These are phyloP conservation scores for Macrolepiota fuliginosa DNA, from an alignment of 768 basidiomycete genomes.

Conservation along the genomic window DNA sequence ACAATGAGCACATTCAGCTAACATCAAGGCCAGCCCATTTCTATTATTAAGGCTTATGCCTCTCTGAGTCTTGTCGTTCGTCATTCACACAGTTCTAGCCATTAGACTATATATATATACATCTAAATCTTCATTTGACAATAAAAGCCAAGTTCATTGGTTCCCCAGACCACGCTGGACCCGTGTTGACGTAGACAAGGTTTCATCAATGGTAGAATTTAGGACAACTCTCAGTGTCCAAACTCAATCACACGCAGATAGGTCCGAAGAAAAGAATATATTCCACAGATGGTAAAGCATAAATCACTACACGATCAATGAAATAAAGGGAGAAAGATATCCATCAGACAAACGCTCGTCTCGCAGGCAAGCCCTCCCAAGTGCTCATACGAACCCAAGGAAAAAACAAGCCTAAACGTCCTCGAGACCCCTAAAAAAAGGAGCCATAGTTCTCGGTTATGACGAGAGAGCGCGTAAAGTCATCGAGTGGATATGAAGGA, in stretches of 20 bases:
- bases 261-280: neutral
- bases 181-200: too few relatives aligned
- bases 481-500: conserved; percentile 73
- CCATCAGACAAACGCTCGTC: conserved; percentile 64
- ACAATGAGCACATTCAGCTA: too few relatives aligned
- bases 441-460: conserved; percentile 60
- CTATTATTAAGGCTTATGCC: too few relatives aligned
- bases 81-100: neutral
- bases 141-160: too few relatives aligned
- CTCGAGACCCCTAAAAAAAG: conserved; percentile 44
- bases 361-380: conserved; percentile 42
- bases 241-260: neutral
- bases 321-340: conserved; percentile 26
- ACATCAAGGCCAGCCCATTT: too few relatives aligned
- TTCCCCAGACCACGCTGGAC: too few relatives aligned
- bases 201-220: too few relatives aligned
- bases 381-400: conserved; percentile 25
- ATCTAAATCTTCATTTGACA: too few relatives aligned
- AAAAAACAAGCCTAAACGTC: conserved; percentile 52
- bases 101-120: too few relatives aligned
- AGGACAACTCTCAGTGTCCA: too few relatives aligned
- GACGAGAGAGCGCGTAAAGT: conserved; percentile 60
- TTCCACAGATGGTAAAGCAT: too few relatives aligned
- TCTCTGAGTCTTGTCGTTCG: too few relatives aligned
- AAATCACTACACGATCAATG: neutral